A percentile compares a stretch with the other conserved stretches of the same genome.
phyloP scores from a whole-genome alignment of 2,329 filamentous ascomycete species.

The Fusarium sp. region DNA sequence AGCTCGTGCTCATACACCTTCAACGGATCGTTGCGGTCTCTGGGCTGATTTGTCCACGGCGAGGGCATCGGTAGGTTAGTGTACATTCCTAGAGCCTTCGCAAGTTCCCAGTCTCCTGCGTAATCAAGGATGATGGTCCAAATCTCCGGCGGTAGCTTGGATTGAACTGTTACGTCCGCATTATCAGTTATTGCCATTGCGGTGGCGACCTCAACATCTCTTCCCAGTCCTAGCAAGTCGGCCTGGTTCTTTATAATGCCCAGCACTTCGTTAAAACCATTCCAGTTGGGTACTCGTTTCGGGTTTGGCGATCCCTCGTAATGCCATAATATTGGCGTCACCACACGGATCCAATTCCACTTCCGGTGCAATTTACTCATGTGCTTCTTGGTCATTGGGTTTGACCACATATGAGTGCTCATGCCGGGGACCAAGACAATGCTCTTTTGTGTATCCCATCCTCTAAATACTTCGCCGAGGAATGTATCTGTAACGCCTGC shows the following conservation, averaged over 20 bases:
- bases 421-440: conserved; percentile 88
- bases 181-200: conserved; percentile 51
- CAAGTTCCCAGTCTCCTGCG: conserved; percentile 90
- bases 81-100: conserved; percentile 82
- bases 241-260: conserved; percentile 81
- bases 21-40: conserved; percentile 70
- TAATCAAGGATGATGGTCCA: conserved; percentile 90
- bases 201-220: conserved; percentile 70
- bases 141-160: conserved; percentile 80
- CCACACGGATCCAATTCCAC: conserved; percentile 87
- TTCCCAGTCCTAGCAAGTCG: conserved; percentile 77
- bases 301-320: conserved; percentile 66
- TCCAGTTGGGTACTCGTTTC: conserved; percentile 69
- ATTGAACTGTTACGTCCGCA: conserved; percentile 49
- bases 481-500: conserved; percentile 84
- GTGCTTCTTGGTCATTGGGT: conserved; percentile 88
- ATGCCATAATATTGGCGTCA: conserved; percentile 85
- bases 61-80: conserved; percentile 78
- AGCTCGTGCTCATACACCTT: conserved; percentile 80
- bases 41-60: conserved; percentile 73
- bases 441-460: conserved; percentile 88
- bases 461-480: conserved; percentile 81
- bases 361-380: conserved; percentile 83
- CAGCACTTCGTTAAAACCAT: conserved; percentile 75
- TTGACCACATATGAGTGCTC: conserved; percentile 90